Conservation (phyloP, 495 filamentous ascomycete species). For the Xylaria grammica region DNA sequence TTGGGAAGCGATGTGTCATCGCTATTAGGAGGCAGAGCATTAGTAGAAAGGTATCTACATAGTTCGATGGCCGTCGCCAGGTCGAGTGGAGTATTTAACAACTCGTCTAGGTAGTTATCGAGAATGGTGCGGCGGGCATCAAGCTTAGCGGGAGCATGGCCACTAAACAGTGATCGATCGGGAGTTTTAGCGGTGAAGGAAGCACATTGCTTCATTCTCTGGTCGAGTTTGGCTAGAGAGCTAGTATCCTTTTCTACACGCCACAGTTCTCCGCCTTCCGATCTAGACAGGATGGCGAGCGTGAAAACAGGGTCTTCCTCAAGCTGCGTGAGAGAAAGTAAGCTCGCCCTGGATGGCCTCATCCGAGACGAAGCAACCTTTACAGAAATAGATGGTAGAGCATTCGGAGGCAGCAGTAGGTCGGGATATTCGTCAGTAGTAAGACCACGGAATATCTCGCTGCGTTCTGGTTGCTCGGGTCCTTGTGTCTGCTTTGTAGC, state of each 20-base stretch:
- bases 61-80: constrained; percentile 78
- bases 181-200: constrained; percentile 74
- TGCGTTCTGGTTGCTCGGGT: constrained; percentile 40
- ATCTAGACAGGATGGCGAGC: constrained; percentile 79
- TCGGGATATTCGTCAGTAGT: constrained; percentile 83
- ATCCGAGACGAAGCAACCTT: constrained; percentile 91
- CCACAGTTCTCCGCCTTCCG: constrained; percentile 83
- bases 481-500: constrained; percentile 42
- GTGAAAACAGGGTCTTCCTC: constrained; percentile 96
- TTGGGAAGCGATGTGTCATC: constrained; percentile 62
- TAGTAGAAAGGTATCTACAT: constrained; percentile 86
- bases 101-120: constrained; percentile 81
- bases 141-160: constrained; percentile 92
- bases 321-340: constrained; percentile 68
- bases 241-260: constrained; percentile 88
- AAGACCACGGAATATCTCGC: constrained; percentile 62
- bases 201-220: constrained; percentile 72
- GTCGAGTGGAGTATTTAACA: constrained; percentile 82
- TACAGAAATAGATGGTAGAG: constrained; percentile 83
- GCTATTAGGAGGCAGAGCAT: constrained; percentile 77
- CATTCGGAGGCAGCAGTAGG: constrained; percentile 84
- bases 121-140: constrained; percentile 83
- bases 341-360: constrained; percentile 85
- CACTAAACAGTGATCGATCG: constrained; percentile 83
- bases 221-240: constrained; percentile 81